phyloP scores from a whole-genome alignment of 2,329 filamentous ascomycete species.

The Cladophialophora psammophila region DNA sequence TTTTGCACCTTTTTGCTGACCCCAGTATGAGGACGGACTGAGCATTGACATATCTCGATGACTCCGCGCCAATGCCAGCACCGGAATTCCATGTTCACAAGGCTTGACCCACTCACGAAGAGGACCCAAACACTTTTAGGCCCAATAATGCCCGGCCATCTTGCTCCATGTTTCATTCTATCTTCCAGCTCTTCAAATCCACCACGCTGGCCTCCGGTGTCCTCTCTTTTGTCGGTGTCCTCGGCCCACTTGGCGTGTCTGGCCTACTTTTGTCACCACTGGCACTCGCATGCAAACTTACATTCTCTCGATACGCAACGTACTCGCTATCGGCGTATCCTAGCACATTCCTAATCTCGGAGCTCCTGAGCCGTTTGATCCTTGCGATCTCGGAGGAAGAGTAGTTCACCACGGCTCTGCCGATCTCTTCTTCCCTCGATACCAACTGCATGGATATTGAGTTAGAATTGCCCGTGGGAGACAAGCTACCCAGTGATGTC shows the following conservation, averaged over 20 bases:
- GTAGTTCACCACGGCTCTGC: constrained; percentile 90
- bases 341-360: constrained; percentile 78
- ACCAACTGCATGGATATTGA: constrained; percentile 30
- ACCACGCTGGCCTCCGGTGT: constrained; percentile 37
- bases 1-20: neutral
- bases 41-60: neutral
- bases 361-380: constrained; percentile 84
- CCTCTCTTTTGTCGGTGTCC: constrained; percentile 29
- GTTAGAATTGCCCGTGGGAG: constrained; percentile 39
- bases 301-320: constrained; percentile 85
- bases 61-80: neutral
- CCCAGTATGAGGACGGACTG: neutral
- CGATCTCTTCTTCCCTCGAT: constrained; percentile 71
- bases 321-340: constrained; percentile 97
- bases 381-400: constrained; percentile 80
- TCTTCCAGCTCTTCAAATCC: constrained; percentile 27
- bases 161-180: constrained; percentile 9
- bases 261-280: constrained; percentile 33
- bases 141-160: neutral
- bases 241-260: constrained; percentile 34
- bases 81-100: neutral
- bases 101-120: neutral
- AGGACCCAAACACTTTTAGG: neutral
- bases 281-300: constrained; percentile 65
- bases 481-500: constrained; percentile 45